Base-by-base conservation (phyloP, 495 filamentous ascomycete species). In the Aspergillus funiculosus region DNA sequence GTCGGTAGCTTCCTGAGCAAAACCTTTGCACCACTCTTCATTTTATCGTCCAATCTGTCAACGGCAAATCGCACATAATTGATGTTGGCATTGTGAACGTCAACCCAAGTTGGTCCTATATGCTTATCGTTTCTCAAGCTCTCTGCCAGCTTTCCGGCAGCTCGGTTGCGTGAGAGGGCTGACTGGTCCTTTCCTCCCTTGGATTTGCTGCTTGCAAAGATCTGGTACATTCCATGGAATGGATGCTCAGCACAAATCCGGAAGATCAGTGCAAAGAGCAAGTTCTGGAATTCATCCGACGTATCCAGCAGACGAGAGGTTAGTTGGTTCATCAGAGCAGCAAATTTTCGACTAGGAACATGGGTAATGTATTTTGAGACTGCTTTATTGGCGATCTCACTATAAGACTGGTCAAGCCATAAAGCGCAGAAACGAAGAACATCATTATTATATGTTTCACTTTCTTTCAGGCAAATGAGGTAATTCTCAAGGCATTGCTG, bases 211-310 rank as follows among this genome's bases (percentile, higher is more conserved):
- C 83, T 81, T 6, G 89, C 82, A 67, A 88, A 94, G 15, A 99
- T 88, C 41, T 96, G 89, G 58, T 96, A 91, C 81, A 95, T 90
- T 29, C 86, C 87, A 56, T 99, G 92, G 62, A 89, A 94, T 1
- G 92, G 92, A 62, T 99, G 92, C 19, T 99, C 89, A 7, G 72
- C 70, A 58, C 89, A 95, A 43, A 97, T 92, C 8, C 82, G 75
- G 48, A 81, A 75, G 10, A 96, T 80, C 26, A 97, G 65, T 1
- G 73, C 63, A 14, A 72, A 79, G 11, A 99, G 75, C 4, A 89
- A 68, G 13, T 62, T 61, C 54, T 99, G 94, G 57, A 99, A 99
- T 1, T 66, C 63, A 28, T 76, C 71, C 3, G 62, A 43, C 18
- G 78, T 73, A 52, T 90, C 79, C 38, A 94, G 79, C 10, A 97